A percentile compares a stretch with the other conserved stretches of the same genome.
Conservation (phyloP, 225 moss, liverwort and hornwort genomes). For the Straminergon stramineum region DNA sequence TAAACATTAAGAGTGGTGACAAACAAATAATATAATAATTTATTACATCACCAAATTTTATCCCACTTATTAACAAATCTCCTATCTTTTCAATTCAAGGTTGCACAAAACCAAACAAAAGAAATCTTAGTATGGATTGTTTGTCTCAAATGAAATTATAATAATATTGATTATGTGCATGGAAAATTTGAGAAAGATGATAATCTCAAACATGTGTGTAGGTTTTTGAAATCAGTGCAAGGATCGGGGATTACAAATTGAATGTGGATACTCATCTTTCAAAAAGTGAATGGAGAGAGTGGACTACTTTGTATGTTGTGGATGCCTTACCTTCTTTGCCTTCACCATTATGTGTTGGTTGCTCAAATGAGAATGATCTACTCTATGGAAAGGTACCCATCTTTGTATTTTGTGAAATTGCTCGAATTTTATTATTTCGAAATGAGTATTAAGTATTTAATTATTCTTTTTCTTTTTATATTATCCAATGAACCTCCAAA, state of each 20-base stretch:
- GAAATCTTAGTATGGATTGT: not conserved
- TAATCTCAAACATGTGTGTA: not conserved
- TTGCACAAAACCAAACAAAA: too few species aligned
- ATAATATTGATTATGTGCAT: not conserved
- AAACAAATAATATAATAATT: not conserved
- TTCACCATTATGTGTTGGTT: not conserved
- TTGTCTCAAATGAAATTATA: not conserved
- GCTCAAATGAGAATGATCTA: not conserved
- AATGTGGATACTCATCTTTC: not conserved
- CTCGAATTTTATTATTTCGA: accelerated
- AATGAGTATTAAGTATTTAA: too few species aligned
- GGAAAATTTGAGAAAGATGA: not conserved
- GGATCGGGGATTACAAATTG: not conserved
- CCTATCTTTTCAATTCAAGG: not conserved
- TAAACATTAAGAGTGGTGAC: not conserved
- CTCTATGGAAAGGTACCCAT: slow-evolving; percentile 18
- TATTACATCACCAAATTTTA: too few species aligned
- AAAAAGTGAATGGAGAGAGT: slow-evolving; percentile 29
- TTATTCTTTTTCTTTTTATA: not conserved
- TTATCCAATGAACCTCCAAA: accelerated
- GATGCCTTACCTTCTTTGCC: slow-evolving; percentile 6
- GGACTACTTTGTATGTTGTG: slow-evolving; percentile 6
- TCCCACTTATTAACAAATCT: not conserved
- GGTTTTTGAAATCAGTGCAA: slow-evolving; percentile 17
- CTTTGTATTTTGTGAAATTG: not conserved